These are phyloP conservation scores for Cornus suecica DNA, from an alignment of 148 eudicot species.

Conservation along the genomic window DNA sequence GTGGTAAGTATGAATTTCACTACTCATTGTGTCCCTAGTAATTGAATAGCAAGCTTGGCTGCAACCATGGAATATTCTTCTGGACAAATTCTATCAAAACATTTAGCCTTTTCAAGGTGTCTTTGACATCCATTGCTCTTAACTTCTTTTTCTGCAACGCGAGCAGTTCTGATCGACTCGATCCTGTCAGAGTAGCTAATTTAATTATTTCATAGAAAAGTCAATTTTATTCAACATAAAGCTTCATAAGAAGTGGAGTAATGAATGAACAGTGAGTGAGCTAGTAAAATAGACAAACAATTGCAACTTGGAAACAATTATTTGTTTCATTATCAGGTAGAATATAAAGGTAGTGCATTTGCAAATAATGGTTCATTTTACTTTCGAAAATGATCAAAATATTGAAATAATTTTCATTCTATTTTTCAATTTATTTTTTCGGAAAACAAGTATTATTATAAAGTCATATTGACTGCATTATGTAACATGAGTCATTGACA, in stretches of 20 bases:
- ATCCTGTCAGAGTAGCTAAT: conserved; percentile 21
- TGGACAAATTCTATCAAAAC: conserved; percentile 26
- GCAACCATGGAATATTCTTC: conserved; percentile 37
- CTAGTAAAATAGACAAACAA: background rate
- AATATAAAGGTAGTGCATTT: too few relatives aligned
- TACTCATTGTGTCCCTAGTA: conserved; percentile 15
- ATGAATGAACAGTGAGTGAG: too few relatives aligned
- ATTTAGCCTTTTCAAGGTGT: conserved; percentile 36
- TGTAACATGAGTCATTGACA: too few relatives aligned
- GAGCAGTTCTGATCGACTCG: conserved; percentile 28
- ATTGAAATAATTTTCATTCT: too few relatives aligned
- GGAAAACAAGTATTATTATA: too few relatives aligned
- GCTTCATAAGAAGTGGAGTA: background rate
- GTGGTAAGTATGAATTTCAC: background rate
- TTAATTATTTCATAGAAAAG: background rate
- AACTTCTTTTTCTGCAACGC: conserved; percentile 36
- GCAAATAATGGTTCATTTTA: too few relatives aligned
- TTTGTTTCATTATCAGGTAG: too few relatives aligned
- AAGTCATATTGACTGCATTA: too few relatives aligned
- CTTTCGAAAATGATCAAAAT: too few relatives aligned
- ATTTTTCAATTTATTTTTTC: too few relatives aligned
- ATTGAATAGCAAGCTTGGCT: conserved; percentile 55
- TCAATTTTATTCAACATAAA: background rate
- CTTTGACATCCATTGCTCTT: conserved; percentile 36
- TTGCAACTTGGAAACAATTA: background rate